phyloP scores from a whole-genome alignment of 148 eudicot genomes.

The Vaccinium myrtillus region DNA sequence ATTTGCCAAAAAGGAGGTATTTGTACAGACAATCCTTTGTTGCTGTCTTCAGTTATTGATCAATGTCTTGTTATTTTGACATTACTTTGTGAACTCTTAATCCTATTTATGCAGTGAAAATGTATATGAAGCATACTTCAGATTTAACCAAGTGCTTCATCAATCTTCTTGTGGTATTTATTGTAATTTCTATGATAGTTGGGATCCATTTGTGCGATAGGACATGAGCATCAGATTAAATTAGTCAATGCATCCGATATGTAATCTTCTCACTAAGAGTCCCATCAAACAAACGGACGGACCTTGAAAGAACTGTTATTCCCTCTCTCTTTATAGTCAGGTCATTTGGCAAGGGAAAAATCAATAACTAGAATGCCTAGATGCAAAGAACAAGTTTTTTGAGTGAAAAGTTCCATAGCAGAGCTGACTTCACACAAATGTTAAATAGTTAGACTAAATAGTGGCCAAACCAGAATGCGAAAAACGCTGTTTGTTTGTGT shows the following conservation, averaged over 20 bases:
- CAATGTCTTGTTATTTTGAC: not conserved
- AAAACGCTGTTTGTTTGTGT: not conserved
- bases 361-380: not conserved
- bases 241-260: not conserved
- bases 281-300: not conserved
- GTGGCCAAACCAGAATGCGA: not conserved
- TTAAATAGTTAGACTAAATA: not conserved
- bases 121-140: not conserved
- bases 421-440: not conserved
- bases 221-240: not conserved
- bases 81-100: not conserved
- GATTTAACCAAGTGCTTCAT: not conserved
- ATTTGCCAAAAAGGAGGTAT: not conserved
- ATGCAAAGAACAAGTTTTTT: not conserved
- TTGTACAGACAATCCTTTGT: slow-evolving; percentile 1
- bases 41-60: slow-evolving; percentile 1
- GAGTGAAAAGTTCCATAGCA: not conserved
- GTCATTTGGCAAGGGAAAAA: not conserved
- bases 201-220: not conserved
- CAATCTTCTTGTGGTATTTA: not conserved
- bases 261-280: not conserved
- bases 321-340: not conserved
- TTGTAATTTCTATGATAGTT: not conserved
- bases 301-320: not conserved
- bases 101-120: not conserved